phyloP scores from a whole-genome alignment of 2,329 filamentous ascomycete genomes.

The Coniochaeta pulveracea region DNA sequence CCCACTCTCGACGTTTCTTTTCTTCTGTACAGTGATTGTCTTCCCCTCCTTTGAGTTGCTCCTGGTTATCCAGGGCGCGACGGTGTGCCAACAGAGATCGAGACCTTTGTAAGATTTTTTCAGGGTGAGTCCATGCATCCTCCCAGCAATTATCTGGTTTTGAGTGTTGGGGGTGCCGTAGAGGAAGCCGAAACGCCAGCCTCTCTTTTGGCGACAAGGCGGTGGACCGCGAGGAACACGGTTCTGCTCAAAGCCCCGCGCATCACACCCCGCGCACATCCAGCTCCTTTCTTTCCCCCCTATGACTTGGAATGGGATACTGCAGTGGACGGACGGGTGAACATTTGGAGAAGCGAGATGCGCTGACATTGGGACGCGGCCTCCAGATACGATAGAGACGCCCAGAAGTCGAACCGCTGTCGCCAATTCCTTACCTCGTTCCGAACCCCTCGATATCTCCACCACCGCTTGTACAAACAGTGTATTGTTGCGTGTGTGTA shows the following conservation, averaged over 20 bases:
- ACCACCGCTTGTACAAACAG: slow-evolving; percentile 2
- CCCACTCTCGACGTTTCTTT: slow-evolving; percentile 3
- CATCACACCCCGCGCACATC: not conserved
- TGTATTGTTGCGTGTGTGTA: slow-evolving; percentile 16
- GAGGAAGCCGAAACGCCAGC: no score
- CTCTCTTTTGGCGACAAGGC: not conserved
- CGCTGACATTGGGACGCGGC: not conserved
- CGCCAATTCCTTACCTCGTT: no score
- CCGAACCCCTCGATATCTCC: no score
- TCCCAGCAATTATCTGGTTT: not conserved
- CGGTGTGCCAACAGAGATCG: slow-evolving; percentile 4
- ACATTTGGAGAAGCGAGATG: not conserved
- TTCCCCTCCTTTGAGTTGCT: slow-evolving; percentile 4
- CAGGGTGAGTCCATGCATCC: slow-evolving; percentile 2
- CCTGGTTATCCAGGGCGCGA: slow-evolving; percentile 4
- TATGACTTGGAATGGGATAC: not conserved
- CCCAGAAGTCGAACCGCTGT: no score
- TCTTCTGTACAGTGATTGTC: not conserved
- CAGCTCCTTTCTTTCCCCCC: not conserved
- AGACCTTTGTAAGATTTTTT: slow-evolving; percentile 1
- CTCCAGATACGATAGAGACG: not conserved
- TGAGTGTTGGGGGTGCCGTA: not conserved
- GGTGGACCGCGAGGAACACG: not conserved
- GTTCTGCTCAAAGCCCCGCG: not conserved
- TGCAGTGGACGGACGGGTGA: not conserved